Conservation (phyloP, 2,329 filamentous ascomycete species). For the Sporothrix brunneoviolacea region DNA sequence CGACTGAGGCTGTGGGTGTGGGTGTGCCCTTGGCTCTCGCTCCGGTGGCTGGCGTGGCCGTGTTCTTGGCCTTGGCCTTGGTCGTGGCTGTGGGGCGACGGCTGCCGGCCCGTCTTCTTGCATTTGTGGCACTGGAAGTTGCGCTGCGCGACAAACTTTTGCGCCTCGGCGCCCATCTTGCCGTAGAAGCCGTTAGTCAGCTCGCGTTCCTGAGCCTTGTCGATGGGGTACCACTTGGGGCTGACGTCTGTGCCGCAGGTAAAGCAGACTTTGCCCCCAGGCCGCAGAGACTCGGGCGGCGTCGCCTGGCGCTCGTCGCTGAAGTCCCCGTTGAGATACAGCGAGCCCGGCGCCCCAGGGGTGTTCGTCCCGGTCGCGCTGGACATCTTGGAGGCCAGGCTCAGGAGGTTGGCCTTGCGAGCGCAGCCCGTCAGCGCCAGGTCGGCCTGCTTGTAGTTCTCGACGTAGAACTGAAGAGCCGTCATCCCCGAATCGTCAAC, state of each 20-base stretch:
- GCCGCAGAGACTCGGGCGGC: constrained; percentile 26
- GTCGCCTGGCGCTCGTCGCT: constrained; percentile 23
- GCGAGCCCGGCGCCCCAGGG: not conserved
- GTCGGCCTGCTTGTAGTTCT: constrained; percentile 92
- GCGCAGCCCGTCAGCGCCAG: constrained; percentile 84
- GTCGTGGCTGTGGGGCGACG: constrained; percentile 26
- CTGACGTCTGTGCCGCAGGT: constrained; percentile 64
- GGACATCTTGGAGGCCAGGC: constrained; percentile 51
- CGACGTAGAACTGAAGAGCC: constrained; percentile 78
- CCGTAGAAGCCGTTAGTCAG: constrained; percentile 47
- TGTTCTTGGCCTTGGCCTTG: not conserved
- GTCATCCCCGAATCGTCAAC: constrained; percentile 66
- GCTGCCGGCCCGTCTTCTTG: constrained; percentile 46
- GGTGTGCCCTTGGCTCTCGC: constrained; percentile 22
- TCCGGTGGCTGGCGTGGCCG: not conserved
- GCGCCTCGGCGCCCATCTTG: constrained; percentile 47
- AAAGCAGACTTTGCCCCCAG: constrained; percentile 51
- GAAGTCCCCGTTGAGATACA: constrained; percentile 6
- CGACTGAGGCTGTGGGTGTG: not conserved
- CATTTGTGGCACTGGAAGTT: constrained; percentile 73
- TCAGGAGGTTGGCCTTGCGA: constrained; percentile 78
- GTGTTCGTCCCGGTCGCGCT: not conserved
- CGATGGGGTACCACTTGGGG: constrained; percentile 64
- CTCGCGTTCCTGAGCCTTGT: constrained; percentile 44
- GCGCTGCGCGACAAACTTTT: constrained; percentile 52